Conservation (phyloP, 2,329 filamentous ascomycete species). For the Metarhizium rileyi region DNA sequence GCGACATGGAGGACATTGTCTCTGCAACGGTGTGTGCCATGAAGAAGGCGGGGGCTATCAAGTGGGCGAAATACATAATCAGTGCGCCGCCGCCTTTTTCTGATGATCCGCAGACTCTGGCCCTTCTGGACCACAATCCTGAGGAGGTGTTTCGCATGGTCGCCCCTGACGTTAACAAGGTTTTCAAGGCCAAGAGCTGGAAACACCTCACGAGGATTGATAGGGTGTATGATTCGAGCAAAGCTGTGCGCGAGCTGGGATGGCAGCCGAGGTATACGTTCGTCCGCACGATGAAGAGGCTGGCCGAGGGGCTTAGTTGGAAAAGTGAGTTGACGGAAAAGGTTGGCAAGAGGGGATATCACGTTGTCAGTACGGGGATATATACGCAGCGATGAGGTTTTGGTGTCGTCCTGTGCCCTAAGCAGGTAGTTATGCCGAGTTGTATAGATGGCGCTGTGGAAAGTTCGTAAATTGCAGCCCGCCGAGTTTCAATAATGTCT, state of each 20-base stretch:
- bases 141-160: constrained; percentile 18
- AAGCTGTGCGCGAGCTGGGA: constrained; percentile 29
- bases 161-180: constrained; percentile 17
- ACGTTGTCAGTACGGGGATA: constrained; percentile 30
- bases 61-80: constrained; percentile 33
- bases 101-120: constrained; percentile 20
- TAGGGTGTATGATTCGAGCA: constrained; percentile 34
- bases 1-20: constrained; percentile 35
- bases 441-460: no score
- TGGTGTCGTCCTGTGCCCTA: not conserved
- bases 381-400: constrained; percentile 26
- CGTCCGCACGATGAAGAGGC: constrained; percentile 21
- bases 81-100: constrained; percentile 32
- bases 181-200: constrained; percentile 27
- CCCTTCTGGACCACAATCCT: constrained; percentile 23
- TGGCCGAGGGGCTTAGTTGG: constrained; percentile 26
- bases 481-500: not conserved
- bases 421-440: no score
- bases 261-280: constrained; percentile 35
- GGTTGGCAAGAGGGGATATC: constrained; percentile 36
- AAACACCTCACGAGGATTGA: constrained; percentile 28
- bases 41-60: constrained; percentile 19
- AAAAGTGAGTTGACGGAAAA: constrained; percentile 27
- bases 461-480: no score
- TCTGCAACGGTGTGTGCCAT: constrained; percentile 29